phyloP scores from a whole-genome alignment of 2,329 filamentous ascomycete species.

The Trichoderma hamatum region DNA sequence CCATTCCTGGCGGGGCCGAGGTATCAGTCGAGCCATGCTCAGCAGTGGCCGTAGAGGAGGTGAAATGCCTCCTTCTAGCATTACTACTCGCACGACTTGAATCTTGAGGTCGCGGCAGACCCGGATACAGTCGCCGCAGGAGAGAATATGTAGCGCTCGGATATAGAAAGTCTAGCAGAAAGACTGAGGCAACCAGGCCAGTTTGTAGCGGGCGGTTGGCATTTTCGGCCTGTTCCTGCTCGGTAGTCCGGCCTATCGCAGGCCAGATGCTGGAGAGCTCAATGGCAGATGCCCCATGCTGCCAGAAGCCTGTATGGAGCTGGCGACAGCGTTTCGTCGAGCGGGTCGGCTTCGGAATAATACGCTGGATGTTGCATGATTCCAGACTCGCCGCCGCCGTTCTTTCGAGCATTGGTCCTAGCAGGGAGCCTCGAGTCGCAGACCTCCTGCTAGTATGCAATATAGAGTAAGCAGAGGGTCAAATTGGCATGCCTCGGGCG shows the following conservation, averaged over 20 bases:
- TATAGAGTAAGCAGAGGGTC: neutral
- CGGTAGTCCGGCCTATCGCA: constrained; percentile 35
- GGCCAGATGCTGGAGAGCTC: constrained; percentile 50
- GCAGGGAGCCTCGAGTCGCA: constrained; percentile 13
- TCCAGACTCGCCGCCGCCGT: constrained; percentile 59
- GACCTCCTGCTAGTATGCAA: constrained; percentile 16
- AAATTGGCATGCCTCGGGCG: constrained; percentile 23
- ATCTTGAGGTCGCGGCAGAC: constrained; percentile 33
- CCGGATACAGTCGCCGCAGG: constrained; percentile 45
- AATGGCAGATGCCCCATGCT: constrained; percentile 55
- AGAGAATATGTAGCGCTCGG: constrained; percentile 50
- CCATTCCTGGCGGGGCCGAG: constrained; percentile 10
- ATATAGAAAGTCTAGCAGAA: constrained; percentile 61
- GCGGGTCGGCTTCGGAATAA: constrained; percentile 46
- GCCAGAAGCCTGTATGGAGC: constrained; percentile 57
- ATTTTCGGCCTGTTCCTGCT: constrained; percentile 29
- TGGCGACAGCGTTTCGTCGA: constrained; percentile 46
- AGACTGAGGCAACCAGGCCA: constrained; percentile 49
- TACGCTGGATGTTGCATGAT: constrained; percentile 58
- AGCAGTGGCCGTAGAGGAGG: constrained; percentile 32
- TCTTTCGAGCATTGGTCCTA: constrained; percentile 58
- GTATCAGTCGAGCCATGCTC: constrained; percentile 6
- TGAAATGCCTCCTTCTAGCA: constrained; percentile 36
- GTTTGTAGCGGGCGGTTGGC: constrained; percentile 33
- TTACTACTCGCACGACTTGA: constrained; percentile 25